Conservation (phyloP, 352 stramenopile species). For the Pythium chondricola region DNA sequence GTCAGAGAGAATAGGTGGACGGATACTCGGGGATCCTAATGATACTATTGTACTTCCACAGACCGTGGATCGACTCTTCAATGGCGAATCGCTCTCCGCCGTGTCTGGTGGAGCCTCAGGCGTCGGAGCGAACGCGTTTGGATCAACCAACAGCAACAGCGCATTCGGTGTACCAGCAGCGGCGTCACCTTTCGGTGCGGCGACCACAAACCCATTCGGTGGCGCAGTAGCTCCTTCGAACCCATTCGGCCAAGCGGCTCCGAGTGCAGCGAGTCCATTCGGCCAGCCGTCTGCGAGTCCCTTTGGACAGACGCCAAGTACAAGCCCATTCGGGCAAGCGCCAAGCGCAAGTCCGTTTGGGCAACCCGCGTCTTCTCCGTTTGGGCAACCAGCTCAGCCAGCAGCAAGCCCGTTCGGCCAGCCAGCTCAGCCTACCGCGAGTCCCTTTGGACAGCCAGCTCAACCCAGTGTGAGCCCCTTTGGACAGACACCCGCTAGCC, state of each 20-base stretch:
- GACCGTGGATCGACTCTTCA: constrained; percentile 45
- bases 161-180: constrained; percentile 3
- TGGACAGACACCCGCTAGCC: no score
- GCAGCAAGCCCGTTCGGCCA: constrained; percentile 33
- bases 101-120: constrained; percentile 27
- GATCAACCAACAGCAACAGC: no score
- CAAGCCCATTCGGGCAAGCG: no score
- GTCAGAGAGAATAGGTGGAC: no score
- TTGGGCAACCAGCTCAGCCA: no score
- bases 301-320: no score
- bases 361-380: no score
- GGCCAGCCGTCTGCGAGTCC: constrained; percentile 6
- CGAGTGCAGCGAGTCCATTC: constrained; percentile 1
- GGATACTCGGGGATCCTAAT: no score
- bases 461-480: constrained; percentile 1
- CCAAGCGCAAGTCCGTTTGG: no score
- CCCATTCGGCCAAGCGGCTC: constrained; percentile 24
- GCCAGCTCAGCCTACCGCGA: not conserved
- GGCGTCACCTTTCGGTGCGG: constrained; percentile 27
- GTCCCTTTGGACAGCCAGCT: constrained; percentile 9
- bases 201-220: constrained; percentile 1
- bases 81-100: constrained; percentile 32
- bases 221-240: constrained; percentile 9
- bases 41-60: constrained; percentile 9
- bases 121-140: not conserved